Evolutionary conservation across 2,329 filamentous ascomycete species (phyloP).

Genomic region (Nemania abortiva): DNA sequence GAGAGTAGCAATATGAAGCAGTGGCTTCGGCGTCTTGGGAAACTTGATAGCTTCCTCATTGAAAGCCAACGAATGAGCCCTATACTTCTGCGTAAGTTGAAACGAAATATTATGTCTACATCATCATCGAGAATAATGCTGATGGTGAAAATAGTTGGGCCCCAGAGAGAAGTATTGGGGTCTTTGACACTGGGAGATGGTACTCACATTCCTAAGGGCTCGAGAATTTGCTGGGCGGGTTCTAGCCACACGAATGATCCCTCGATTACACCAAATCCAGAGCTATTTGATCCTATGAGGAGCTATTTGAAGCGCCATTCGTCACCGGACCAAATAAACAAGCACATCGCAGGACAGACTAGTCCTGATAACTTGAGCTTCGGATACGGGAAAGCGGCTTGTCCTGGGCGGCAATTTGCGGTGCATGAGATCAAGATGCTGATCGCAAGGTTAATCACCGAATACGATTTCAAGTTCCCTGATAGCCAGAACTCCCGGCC

Average conservation of each 20-base stretch:
- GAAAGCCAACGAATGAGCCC: constrained; percentile 33
- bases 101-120: background rate
- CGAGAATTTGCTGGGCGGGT: constrained; percentile 19
- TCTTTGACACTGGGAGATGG: constrained; percentile 29
- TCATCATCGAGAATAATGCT: background rate
- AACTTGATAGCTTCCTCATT: constrained; percentile 35
- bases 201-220: constrained; percentile 27
- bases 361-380: constrained; percentile 29
- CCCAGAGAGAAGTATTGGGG: constrained; percentile 23
- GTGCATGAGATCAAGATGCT: constrained; percentile 33
- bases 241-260: constrained; percentile 7
- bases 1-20: constrained; percentile 11
- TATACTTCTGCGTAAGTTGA: constrained; percentile 25
- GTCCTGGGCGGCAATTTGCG: constrained; percentile 35
- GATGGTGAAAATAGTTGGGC: constrained; percentile 4
- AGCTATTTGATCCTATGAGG: constrained; percentile 16
- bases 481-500: constrained; percentile 9
- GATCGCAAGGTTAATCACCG: constrained; percentile 14
- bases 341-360: constrained; percentile 26
- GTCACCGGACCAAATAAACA: constrained; percentile 24
- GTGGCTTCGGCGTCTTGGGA: constrained; percentile 31
- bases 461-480: constrained; percentile 28
- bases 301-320: constrained; percentile 28
- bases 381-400: constrained; percentile 34
- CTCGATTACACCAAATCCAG: background rate